Evolutionary conservation across 352 stramenopile genomes (phyloP).

Genomic region (Pythium biforme): DNA sequence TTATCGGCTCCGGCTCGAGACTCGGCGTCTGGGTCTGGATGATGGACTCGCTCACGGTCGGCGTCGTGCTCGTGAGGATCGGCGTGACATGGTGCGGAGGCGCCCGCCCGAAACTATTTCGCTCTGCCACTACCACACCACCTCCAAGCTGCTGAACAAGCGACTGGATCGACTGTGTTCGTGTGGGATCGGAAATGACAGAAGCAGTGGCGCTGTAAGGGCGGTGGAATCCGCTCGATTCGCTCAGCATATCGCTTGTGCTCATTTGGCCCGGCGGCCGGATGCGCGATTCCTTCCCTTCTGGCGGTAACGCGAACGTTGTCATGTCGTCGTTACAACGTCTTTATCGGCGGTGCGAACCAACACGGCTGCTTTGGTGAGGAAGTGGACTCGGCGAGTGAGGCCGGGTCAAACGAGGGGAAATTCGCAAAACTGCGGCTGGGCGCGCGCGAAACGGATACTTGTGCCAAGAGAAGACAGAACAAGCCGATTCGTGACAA

Average conservation of each 20-base stretch:
- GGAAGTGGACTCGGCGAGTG: background rate
- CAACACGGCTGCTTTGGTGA: no score
- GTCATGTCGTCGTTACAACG: background rate
- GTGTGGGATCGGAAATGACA: background rate
- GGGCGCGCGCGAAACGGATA: background rate
- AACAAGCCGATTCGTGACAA: no score
- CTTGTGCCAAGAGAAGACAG: background rate
- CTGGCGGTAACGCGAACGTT: background rate
- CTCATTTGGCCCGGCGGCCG: slow-evolving; percentile 24
- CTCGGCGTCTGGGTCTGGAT: background rate
- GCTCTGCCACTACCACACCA: background rate
- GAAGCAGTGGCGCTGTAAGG: background rate
- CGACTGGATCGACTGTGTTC: slow-evolving; percentile 18
- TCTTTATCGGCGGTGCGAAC: background rate
- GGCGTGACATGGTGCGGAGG: slow-evolving; percentile 2
- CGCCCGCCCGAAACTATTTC: background rate
- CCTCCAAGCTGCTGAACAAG: slow-evolving; percentile 9
- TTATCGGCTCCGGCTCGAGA: slow-evolving; percentile 1
- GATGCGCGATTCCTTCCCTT: slow-evolving; percentile 14
- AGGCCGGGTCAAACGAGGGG: background rate
- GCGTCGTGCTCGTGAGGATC: background rate
- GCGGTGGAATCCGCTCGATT: background rate
- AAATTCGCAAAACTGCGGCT: background rate
- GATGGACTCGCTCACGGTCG: background rate
- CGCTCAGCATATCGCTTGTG: slow-evolving; percentile 12